Evolutionary conservation across 805 yeast species (phyloP).

Genomic region (Scheffersomyces coipomensis): DNA sequence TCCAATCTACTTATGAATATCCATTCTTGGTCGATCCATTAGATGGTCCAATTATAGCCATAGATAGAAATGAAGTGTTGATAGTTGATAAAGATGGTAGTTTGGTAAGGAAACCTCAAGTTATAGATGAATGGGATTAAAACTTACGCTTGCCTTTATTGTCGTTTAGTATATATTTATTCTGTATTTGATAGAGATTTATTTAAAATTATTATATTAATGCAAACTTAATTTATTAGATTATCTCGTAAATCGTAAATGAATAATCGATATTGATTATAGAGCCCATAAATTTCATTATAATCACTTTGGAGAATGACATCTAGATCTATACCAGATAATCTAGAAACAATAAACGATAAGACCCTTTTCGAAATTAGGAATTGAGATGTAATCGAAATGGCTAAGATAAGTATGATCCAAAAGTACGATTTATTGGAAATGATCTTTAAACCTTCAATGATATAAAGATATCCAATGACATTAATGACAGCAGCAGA

Average conservation of each 20-base stretch:
- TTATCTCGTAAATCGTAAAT: neutral
- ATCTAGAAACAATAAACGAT: slow-evolving; percentile 6
- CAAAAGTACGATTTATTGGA: slow-evolving; percentile 15
- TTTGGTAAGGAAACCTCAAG: slow-evolving; percentile 7
- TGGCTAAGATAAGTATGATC: slow-evolving; percentile 12
- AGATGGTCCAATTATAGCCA: slow-evolving; percentile 84
- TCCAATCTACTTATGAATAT: slow-evolving; percentile 69
- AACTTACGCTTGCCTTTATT: neutral
- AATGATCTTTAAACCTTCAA: slow-evolving; percentile 50
- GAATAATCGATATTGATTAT: neutral
- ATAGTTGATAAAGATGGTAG: slow-evolving; percentile 28
- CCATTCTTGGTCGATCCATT: slow-evolving; percentile 68
- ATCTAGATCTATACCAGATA: slow-evolving; percentile 8
- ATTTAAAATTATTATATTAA: neutral
- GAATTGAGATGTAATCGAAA: slow-evolving; percentile 15
- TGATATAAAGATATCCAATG: slow-evolving; percentile 58
- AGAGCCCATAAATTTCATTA: slow-evolving; percentile 2
- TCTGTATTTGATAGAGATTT: neutral
- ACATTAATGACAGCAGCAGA: slow-evolving; percentile 59
- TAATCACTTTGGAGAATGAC: slow-evolving; percentile 11
- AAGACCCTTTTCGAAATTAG: slow-evolving; percentile 12
- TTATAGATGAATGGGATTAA: slow-evolving; percentile 7
- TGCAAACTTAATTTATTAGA: neutral
- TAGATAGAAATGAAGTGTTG: slow-evolving; percentile 48
- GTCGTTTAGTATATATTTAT: neutral